Conservation (phyloP, 1,139 yeast genomes). For the Scheffersomyces titani region DNA sequence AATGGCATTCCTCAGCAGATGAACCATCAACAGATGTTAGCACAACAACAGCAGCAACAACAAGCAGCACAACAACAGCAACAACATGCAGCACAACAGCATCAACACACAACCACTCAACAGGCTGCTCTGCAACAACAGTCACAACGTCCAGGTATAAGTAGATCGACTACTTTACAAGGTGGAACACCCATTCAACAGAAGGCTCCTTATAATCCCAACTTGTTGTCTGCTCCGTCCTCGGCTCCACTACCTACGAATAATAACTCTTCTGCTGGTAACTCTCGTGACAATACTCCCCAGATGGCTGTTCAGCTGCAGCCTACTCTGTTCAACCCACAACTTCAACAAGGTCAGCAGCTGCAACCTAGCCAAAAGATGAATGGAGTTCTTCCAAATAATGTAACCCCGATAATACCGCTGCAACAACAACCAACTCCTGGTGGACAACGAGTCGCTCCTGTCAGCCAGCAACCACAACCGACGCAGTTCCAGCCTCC, state of each 20-base stretch:
- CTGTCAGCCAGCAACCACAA: background rate
- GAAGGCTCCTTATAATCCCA: slow-evolving; percentile 6
- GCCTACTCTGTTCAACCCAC: slow-evolving; percentile 13
- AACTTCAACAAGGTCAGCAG: slow-evolving; percentile 8
- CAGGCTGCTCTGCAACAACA: slow-evolving; percentile 2
- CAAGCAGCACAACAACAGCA: slow-evolving; percentile 15
- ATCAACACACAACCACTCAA: slow-evolving; percentile 8
- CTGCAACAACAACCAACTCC: slow-evolving; percentile 21
- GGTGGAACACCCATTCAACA: background rate
- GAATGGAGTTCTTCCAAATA: slow-evolving; percentile 6
- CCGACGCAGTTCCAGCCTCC: slow-evolving; percentile 1
- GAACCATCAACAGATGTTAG: slow-evolving; percentile 12
- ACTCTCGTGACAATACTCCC: slow-evolving; percentile 30
- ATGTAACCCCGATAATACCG: slow-evolving; percentile 9
- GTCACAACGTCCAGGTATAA: slow-evolving; percentile 10
- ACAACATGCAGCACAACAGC: slow-evolving; percentile 9
- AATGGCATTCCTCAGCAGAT: slow-evolving; percentile 13
- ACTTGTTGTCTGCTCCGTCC: slow-evolving; percentile 21
- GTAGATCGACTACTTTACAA: slow-evolving; percentile 6
- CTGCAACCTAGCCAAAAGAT: slow-evolving; percentile 10
- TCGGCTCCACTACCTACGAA: slow-evolving; percentile 26
- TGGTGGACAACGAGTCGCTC: slow-evolving; percentile 19
- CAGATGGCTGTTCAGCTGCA: slow-evolving; percentile 28
- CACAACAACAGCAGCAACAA: slow-evolving; percentile 14
- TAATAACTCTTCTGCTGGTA: slow-evolving; percentile 18